Evolutionary conservation across 768 basidiomycete genomes (phyloP), one percentile per base, ranked within the genome.

Genomic region (Xanthoconium stramineum): DNA sequence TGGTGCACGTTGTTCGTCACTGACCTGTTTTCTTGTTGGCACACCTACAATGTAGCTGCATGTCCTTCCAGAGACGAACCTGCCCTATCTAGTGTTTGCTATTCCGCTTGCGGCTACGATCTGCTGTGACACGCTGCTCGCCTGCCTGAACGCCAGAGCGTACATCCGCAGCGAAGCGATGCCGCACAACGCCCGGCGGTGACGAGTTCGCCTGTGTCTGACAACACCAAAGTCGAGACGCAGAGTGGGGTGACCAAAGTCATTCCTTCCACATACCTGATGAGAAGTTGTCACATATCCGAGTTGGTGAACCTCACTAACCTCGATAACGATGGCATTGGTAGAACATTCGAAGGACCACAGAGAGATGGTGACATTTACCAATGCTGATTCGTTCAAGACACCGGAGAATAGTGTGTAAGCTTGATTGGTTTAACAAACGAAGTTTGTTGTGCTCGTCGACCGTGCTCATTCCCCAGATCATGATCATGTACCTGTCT

Each of bases 61-160:
- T 2, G 5, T 24, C 9, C 30, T 13, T 15, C 45, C 52, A 28
- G 39, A 11, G 10, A 19, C 19, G 3, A 37, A 36, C 3, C 12
- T 52, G 13, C 5, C 53, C 5, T 47, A 40, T 11, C 6, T 20
- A 11, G 19, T 49, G 12, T 42, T 53, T 10, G 45, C 9, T 2
- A n/a, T 58, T 3, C 56, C 63, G 1, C 48, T 65, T 5, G 42
- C 51, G n/a, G n/a, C 24, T 28, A 37, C 55, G 32, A 1, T 58
- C 13, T 65, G 65, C 36, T 52, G 44, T n/a, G 65, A 64, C 39
- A 55, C 59, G 1, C 14, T 65, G 11, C 63, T 65, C 10, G 60
- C 60, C 29, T 55, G 62, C 47, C 20, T 65, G 47, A 61, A 64
- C 4, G 53, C 35, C 0, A 55, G 63, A 44, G 5, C 6, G 0